phyloP scores from a whole-genome alignment of 2,329 filamentous ascomycete genomes.

The Talaromyces marneffei region DNA sequence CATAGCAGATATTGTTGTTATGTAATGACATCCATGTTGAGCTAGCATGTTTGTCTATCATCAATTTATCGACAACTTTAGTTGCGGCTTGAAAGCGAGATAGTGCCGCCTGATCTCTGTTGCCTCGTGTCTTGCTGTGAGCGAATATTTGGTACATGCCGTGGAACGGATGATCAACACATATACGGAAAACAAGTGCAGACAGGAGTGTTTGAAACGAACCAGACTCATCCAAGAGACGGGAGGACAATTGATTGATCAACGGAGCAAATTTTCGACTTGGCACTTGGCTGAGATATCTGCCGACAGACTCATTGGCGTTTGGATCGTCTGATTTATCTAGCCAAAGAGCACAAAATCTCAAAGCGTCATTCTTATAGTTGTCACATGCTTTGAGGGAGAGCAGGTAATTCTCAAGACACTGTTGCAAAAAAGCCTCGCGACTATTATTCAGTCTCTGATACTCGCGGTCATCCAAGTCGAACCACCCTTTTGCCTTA shows the following conservation, averaged over 20 bases:
- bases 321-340: constrained; percentile 71
- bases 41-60: constrained; percentile 47
- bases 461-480: constrained; percentile 84
- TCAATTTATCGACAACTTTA: constrained; percentile 58
- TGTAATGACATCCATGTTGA: constrained; percentile 66
- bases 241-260: constrained; percentile 96
- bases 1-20: constrained; percentile 63
- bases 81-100: constrained; percentile 69
- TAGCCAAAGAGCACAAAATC: constrained; percentile 92
- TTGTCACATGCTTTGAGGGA: constrained; percentile 79
- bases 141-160: constrained; percentile 97
- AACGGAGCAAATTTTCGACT: constrained; percentile 87
- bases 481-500: constrained; percentile 80
- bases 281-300: constrained; percentile 66
- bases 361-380: constrained; percentile 81
- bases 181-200: constrained; percentile 73
- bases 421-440: constrained; percentile 77
- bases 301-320: constrained; percentile 70
- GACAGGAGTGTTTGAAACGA: constrained; percentile 72
- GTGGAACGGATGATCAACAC: constrained; percentile 88
- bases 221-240: constrained; percentile 64
- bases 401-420: constrained; percentile 87
- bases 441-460: constrained; percentile 69
- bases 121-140: constrained; percentile 60
- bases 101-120: constrained; percentile 67